Percentiles rank a stretch among this genome's conserved stretches.
Evolutionary conservation across 1,139 yeast species (phyloP).

Genomic region (Pichia sp.): DNA sequence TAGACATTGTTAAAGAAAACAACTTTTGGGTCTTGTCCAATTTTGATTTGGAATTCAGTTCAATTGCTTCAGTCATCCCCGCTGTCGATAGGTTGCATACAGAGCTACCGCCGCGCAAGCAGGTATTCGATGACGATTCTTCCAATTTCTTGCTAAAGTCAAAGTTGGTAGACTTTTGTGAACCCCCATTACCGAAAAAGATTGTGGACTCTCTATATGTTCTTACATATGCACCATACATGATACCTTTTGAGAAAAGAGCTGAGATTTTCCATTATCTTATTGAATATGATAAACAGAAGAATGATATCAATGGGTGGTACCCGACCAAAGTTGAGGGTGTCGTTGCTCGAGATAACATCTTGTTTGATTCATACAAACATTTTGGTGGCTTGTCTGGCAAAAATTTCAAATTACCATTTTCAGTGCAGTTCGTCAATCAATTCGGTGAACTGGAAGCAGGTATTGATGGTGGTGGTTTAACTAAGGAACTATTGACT

Average conservation of each 20-base stretch:
- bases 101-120: constrained; percentile 12
- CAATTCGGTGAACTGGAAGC: constrained; percentile 68
- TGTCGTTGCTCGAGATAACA: constrained; percentile 56
- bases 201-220: constrained; percentile 34
- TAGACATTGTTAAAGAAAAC: constrained; percentile 43
- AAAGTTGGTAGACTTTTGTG: neutral
- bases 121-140: constrained; percentile 1
- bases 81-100: constrained; percentile 18
- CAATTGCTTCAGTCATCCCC: constrained; percentile 15
- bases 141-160: constrained; percentile 5
- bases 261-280: constrained; percentile 67
- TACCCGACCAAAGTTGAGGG: constrained; percentile 34
- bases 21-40: constrained; percentile 50
- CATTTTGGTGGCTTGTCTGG: constrained; percentile 49
- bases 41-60: constrained; percentile 12
- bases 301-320: constrained; percentile 11
- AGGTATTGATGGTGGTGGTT: constrained; percentile 97
- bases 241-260: constrained; percentile 66
- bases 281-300: constrained; percentile 41
- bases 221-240: constrained; percentile 64
- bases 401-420: constrained; percentile 45
- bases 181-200: constrained; percentile 22
- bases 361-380: constrained; percentile 69
- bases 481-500: constrained; percentile 85
- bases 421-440: constrained; percentile 63